phyloP scores from a whole-genome alignment of 2,329 filamentous ascomycete genomes.

The Coniochaeta sp. region DNA sequence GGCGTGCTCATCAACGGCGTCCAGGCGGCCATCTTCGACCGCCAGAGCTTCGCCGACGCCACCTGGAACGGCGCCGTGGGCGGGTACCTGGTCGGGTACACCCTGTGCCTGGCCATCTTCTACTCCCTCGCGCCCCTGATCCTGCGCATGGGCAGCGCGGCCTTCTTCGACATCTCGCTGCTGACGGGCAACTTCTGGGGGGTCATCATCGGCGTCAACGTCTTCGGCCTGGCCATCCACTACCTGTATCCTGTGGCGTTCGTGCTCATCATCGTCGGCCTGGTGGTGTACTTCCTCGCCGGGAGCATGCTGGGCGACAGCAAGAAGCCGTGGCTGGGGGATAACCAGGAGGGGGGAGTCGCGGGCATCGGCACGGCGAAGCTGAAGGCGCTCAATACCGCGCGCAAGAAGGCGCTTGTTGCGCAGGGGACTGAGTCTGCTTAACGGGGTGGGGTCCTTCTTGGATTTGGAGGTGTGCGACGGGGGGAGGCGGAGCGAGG shows the following conservation, averaged over 20 bases:
- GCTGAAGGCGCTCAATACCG: conserved; percentile 59
- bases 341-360: conserved; percentile 74
- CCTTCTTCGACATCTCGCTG: conserved; percentile 94
- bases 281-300: conserved; percentile 80
- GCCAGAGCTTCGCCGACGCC: conserved; percentile 56
- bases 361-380: conserved; percentile 80
- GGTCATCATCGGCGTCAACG: conserved; percentile 80
- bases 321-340: conserved; percentile 90
- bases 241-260: conserved; percentile 96
- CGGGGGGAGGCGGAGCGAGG: no score
- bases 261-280: conserved; percentile 79
- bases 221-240: conserved; percentile 75
- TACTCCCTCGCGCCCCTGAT: conserved; percentile 83
- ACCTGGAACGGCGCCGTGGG: conserved; percentile 61
- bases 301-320: conserved; percentile 78
- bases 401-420: conserved; percentile 26
- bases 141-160: conserved; percentile 81
- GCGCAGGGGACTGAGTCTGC: background rate
- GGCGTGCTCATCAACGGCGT: conserved; percentile 86
- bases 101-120: conserved; percentile 73
- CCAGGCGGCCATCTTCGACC: conserved; percentile 89
- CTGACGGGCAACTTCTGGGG: conserved; percentile 97
- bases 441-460: background rate
- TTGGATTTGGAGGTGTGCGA: no score
- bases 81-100: conserved; percentile 87